A percentile compares a stretch with the other conserved stretches of the same genome.
phyloP scores from a whole-genome alignment of 345 rosid genomes.

The Citrus inodora region DNA sequence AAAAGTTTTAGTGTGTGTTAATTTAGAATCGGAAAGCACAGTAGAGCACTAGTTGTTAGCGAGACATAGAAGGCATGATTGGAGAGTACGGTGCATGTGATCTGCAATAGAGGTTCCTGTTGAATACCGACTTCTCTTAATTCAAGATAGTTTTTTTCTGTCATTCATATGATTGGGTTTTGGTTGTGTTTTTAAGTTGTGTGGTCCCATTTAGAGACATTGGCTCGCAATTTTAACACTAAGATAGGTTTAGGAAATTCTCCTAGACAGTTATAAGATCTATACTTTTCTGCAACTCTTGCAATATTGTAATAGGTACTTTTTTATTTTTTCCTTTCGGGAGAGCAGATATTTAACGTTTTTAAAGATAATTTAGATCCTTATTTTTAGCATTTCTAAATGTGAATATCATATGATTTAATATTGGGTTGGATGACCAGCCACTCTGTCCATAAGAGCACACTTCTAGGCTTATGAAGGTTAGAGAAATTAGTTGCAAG shows the following conservation, averaged over 20 bases:
- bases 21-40: no score
- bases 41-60: no score
- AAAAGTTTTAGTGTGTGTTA: no score
- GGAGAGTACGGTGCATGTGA: no score
- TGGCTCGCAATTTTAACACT: background rate
- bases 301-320: no score
- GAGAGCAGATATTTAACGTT: background rate
- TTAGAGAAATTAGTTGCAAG: background rate
- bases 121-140: no score
- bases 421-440: background rate
- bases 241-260: background rate
- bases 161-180: background rate
- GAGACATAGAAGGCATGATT: no score
- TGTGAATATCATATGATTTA: background rate
- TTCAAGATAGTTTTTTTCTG: background rate
- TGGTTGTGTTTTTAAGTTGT: background rate
- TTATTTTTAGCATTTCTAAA: background rate
- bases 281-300: background rate
- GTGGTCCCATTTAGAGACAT: background rate
- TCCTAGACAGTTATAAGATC: background rate
- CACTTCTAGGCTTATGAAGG: background rate
- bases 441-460: background rate
- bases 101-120: no score
- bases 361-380: background rate
- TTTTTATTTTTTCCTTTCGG: no score